A percentile compares a stretch with the other conserved stretches of the same genome.
These are phyloP conservation scores for Phytophthora vignae DNA, from an alignment of 352 stramenopile genomes.

Conservation along the genomic window DNA sequence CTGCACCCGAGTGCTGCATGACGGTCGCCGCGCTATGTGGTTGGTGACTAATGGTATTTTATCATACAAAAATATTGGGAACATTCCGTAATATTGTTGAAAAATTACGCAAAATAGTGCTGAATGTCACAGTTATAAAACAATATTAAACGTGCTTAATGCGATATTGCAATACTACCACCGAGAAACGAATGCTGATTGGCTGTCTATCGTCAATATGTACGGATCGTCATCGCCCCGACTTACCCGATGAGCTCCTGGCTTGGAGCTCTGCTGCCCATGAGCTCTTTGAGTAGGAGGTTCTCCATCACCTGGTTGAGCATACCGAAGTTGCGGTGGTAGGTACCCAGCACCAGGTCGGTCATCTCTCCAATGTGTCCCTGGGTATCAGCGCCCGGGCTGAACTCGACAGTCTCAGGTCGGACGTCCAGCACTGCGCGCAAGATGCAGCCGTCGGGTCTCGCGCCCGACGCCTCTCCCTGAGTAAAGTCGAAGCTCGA, in stretches of 20 bases:
- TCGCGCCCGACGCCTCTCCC: not conserved
- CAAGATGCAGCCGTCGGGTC: conserved; percentile 18
- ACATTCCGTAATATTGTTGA: too few species aligned
- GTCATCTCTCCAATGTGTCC: conserved; percentile 49
- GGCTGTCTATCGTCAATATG: too few species aligned
- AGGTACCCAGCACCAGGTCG: conserved; percentile 55
- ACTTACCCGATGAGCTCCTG: too few species aligned
- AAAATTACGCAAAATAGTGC: too few species aligned
- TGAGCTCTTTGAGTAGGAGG: conserved; percentile 41
- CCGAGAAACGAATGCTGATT: too few species aligned
- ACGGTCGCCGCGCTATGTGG: not conserved
- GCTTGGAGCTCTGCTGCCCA: conserved; percentile 1
- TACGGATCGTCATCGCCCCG: too few species aligned
- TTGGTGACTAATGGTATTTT: too few species aligned
- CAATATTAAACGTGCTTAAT: too few species aligned
- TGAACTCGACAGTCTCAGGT: conserved; percentile 38
- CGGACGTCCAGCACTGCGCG: conserved; percentile 27
- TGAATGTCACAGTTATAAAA: too few species aligned
- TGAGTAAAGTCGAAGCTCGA: conserved; percentile 27
- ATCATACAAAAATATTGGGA: too few species aligned
- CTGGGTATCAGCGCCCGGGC: conserved; percentile 5
- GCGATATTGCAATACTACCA: too few species aligned
- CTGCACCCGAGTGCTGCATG: not conserved
- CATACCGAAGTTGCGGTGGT: conserved; percentile 52
- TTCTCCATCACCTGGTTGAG: conserved; percentile 53